Evolutionary conservation across 1,284 basidiomycete species (phyloP).

Genomic region (Malassezia equina): DNA sequence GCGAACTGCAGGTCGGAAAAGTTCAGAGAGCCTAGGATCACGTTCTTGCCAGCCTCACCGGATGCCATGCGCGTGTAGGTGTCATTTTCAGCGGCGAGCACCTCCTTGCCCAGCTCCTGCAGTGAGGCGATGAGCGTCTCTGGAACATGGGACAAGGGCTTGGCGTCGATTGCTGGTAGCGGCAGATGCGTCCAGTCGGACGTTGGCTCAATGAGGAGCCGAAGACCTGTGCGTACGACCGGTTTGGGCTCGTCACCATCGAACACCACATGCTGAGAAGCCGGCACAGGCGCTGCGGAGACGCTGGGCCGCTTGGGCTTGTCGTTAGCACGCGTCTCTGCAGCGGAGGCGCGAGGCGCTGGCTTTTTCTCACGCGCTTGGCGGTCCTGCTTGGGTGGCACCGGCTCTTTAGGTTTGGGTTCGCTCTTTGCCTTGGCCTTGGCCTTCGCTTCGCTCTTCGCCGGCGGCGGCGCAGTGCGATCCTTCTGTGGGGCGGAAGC

Average conservation of each 20-base stretch:
- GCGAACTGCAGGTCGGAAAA: constrained; percentile 45
- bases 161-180: constrained; percentile 20
- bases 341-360: not conserved
- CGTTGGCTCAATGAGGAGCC: constrained; percentile 27
- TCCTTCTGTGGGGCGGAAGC: not conserved
- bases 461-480: not conserved
- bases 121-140: constrained; percentile 27
- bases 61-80: constrained; percentile 32
- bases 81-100: constrained; percentile 30
- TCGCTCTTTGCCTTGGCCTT: constrained; percentile 2
- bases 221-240: not conserved
- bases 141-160: constrained; percentile 12
- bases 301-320: not conserved
- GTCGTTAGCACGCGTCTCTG: not conserved
- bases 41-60: constrained; percentile 27
- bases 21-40: constrained; percentile 33
- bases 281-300: not conserved
- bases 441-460: constrained; percentile 12
- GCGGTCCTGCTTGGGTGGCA: not conserved
- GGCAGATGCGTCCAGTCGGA: constrained; percentile 26
- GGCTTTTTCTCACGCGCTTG: not conserved
- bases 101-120: constrained; percentile 26
- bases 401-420: not conserved
- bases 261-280: constrained; percentile 22
- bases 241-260: constrained; percentile 24